Conservation (phyloP, 2,329 filamentous ascomycete species). For the Aspergillus pseudoglaucus region DNA sequence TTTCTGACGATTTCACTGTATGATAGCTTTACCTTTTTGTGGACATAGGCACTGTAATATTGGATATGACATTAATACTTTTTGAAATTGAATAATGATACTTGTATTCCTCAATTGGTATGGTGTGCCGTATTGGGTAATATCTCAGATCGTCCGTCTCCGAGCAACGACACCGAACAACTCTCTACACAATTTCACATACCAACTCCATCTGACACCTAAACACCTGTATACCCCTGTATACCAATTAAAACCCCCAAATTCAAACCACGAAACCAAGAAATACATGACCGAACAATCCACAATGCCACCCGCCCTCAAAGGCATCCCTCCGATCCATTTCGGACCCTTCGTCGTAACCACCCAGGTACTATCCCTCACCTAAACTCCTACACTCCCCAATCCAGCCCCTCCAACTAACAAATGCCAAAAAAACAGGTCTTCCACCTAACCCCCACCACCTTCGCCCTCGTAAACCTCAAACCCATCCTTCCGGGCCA, state of each 20-base stretch:
- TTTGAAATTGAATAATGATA: too few species aligned
- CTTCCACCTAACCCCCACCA: conserved; percentile 73
- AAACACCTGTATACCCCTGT: not conserved
- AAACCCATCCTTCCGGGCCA: conserved; percentile 92
- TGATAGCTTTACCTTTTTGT: too few species aligned
- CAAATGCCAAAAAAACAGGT: conserved; percentile 50
- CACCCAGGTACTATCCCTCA: conserved; percentile 51
- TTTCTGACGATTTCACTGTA: too few species aligned
- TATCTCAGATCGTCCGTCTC: too few species aligned
- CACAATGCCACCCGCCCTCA: conserved; percentile 19
- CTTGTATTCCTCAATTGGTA: too few species aligned
- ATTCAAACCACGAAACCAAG: not conserved
- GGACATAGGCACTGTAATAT: too few species aligned
- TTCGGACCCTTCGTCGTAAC: conserved; percentile 76
- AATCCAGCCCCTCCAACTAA: not conserved
- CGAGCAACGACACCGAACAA: too few species aligned
- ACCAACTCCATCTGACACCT: too few species aligned
- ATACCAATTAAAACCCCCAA: not conserved
- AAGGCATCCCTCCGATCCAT: conserved; percentile 43
- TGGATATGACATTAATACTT: too few species aligned
- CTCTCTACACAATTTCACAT: too few species aligned
- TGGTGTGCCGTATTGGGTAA: too few species aligned
- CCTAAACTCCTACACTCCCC: not conserved
- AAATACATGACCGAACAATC: conserved; percentile 7
- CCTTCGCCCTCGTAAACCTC: conserved; percentile 88